Evolutionary conservation across 148 eudicot genomes (phyloP), one percentile per base, ranked within the genome.

Genomic region (Arctostaphylos glauca): DNA sequence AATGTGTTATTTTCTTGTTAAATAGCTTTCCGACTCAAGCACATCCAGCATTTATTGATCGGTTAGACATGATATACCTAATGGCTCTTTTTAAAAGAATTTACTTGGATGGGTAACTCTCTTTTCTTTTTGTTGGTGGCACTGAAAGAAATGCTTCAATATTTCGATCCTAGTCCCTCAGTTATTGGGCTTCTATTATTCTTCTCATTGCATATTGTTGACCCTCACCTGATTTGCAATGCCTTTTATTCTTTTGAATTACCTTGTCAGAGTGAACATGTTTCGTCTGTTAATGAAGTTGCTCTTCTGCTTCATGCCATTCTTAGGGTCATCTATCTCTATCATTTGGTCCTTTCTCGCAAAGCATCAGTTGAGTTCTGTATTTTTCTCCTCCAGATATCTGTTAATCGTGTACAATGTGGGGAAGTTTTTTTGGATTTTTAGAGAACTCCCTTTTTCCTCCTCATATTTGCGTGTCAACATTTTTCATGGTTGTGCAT

Each of bases 161-260:
- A 31, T 31, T 31, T 31, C 38, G 1, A 31, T 31, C 38, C 38
- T 31, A 31, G 38, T 31, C 38, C 38, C 38, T 31, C 38, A 31
- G 38, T 31, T 31, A 31, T 31, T 68, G 75, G 74, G 52, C 23
- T 15, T 9, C 23, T 52, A 46, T 67, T 4, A 68, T 53, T 66
- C 14, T 18, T 50, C 5, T 9, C 38, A 80, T 81, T 25, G 23
- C 82, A 62, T 79, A 64, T 62, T n/a, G 18, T 54, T 66, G 66
- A 80, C 66, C 49, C 14, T 80, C 7, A 47, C 46, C 19, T 80
- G 55, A 46, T 80, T 79, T 21, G 13, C 21, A 0, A 3, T 80
- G 67, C 54, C 64, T 0, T 15, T 10, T 66, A 66, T 14, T 16
- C 18, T 19, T 66, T 60, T n/a, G 31, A 16, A 80, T 67, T 66